Evolutionary conservation across 2,329 filamentous ascomycete genomes (phyloP).

Genomic region (Salinomyces thailandicus): DNA sequence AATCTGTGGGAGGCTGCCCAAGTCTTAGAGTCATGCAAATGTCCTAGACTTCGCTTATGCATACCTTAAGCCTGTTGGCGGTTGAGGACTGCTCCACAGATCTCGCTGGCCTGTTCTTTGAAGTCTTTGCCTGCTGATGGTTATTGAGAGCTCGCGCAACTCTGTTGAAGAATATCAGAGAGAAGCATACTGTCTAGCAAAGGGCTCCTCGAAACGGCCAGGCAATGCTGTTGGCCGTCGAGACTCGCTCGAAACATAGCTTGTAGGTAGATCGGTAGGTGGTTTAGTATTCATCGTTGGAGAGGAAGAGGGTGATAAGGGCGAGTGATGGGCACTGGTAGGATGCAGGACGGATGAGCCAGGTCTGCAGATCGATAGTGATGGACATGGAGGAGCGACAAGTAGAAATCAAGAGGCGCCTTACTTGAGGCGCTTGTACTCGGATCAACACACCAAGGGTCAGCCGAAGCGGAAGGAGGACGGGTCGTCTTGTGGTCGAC

Average conservation of each 20-base stretch:
- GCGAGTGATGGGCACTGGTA: too few species aligned
- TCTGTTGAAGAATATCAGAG: not conserved
- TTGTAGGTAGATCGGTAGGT: slow-evolving; percentile 8
- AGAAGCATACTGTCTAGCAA: slow-evolving; percentile 12
- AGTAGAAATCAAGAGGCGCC: not conserved
- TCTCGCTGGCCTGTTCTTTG: slow-evolving; percentile 17
- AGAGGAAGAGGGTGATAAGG: slow-evolving; percentile 1
- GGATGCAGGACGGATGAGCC: slow-evolving; percentile 3
- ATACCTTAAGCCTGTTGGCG: slow-evolving; percentile 6
- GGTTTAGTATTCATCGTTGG: slow-evolving; percentile 11
- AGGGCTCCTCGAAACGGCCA: slow-evolving; percentile 11
- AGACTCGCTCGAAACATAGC: slow-evolving; percentile 19
- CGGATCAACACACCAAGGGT: too few species aligned
- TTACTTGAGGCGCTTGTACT: slow-evolving; percentile 3
- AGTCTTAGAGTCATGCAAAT: too few species aligned
- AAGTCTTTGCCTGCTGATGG: slow-evolving; percentile 16
- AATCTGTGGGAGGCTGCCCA: slow-evolving; percentile 20
- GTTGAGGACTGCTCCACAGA: slow-evolving; percentile 19
- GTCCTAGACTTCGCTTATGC: too few species aligned
- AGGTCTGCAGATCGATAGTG: slow-evolving; percentile 6
- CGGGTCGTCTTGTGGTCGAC: not conserved
- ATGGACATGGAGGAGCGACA: not conserved
- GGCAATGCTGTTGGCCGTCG: slow-evolving; percentile 9
- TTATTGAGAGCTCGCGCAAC: slow-evolving; percentile 1
- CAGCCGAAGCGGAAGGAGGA: too few species aligned